Percentiles rank a stretch among this genome's conserved stretches.
Evolutionary conservation across 176 grass and related monocot species (phyloP).

Genomic region (Musa itinerans): DNA sequence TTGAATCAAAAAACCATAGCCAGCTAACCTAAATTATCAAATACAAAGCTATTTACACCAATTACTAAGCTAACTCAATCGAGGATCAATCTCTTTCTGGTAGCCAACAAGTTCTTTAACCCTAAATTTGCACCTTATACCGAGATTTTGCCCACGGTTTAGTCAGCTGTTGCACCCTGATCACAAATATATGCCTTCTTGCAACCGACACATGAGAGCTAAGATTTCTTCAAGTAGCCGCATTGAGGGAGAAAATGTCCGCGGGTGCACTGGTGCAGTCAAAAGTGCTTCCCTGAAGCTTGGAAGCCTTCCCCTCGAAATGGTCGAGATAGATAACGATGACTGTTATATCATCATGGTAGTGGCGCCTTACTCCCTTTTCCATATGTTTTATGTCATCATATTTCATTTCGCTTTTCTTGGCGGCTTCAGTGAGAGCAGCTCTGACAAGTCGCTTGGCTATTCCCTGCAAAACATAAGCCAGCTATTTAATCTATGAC

Average conservation of each 20-base stretch:
- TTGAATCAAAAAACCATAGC: too few relatives aligned
- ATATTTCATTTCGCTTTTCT: constrained; percentile 7
- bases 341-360: constrained; percentile 16
- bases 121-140: background rate
- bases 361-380: constrained; percentile 5
- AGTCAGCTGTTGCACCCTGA: too few relatives aligned
- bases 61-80: too few relatives aligned
- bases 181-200: background rate
- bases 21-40: too few relatives aligned
- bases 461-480: constrained; percentile 5
- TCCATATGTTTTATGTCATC: constrained; percentile 8
- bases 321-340: constrained; percentile 14
- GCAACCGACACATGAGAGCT: background rate
- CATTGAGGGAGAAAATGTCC: background rate
- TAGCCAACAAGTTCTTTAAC: too few relatives aligned
- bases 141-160: background rate
- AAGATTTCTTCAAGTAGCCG: background rate
- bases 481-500: background rate
- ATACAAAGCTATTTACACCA: too few relatives aligned
- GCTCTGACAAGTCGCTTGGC: constrained; percentile 11
- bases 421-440: constrained; percentile 4
- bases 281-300: background rate
- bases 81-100: too few relatives aligned
- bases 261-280: constrained; percentile 3
- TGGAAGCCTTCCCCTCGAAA: background rate